Evolutionary conservation across 371 early-diverging fungal genomes (phyloP), one percentile per base, ranked within the genome.

Genomic region (Saksenaea oblongispora): DNA sequence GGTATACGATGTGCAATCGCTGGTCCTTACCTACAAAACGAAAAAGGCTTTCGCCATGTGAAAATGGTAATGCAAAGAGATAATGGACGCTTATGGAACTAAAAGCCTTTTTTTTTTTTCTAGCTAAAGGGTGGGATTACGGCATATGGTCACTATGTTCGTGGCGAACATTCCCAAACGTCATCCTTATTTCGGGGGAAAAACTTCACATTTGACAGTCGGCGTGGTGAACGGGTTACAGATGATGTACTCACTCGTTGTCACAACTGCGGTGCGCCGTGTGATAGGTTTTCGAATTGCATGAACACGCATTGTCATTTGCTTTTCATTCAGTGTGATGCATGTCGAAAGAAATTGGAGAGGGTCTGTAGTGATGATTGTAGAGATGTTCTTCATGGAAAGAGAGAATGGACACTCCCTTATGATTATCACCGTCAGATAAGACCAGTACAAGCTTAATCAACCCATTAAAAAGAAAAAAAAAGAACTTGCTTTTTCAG

Each of bases 1-100:
- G 93, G 93, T 11, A 92, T 92, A 28, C 84, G 93, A 14, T 92
- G 93, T 53, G 87, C 91, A 1, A 83, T 89, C 7, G 90, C 90
- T 13, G 91, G 92, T 2, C 85, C 92, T 10, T 78, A 89, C 17
- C 72, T 92, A 15, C 85, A 75, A 27, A 47, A 47, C 22, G 73
- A 87, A 10, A 85, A 86, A 34, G 92, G 92, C 1, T 86, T 80
- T 61, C 65, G 76, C 8, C 81, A 87, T 24, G 87, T 92, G 59
- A 89, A 87, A 51, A 88, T 89, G 72, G 85, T 80, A 74, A 64
- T 57, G 5, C 10, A 27, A 5, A 10, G 13, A 1, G 10, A 47
- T 18, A 22, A 28, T 18, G 13, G 27, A 3, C 3, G 15, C 18
- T 55, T 56, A 18, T 42, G 28, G 2, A 26, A 28, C 17, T 18